Evolutionary conservation across 768 basidiomycete genomes (phyloP), one percentile per base, ranked within the genome.

Genomic region (Strobilomyces confusus): DNA sequence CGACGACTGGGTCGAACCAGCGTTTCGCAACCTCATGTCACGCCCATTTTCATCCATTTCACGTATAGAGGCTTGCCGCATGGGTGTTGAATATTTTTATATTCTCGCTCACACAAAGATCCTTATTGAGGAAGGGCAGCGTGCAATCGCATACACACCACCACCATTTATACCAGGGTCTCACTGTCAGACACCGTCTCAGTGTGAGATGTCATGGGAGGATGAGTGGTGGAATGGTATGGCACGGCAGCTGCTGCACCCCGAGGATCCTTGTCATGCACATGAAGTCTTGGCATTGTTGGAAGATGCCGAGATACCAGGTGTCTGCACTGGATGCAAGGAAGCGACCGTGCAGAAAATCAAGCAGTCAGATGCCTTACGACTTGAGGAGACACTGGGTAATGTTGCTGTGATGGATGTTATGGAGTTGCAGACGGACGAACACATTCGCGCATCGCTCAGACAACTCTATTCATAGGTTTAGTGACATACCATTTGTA

Each of bases 41-140:
- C n/a, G 29, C 0, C 59, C 54, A 13, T 22, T 61, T 0, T 56
- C 52, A 46, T 58, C 54, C 0, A 56, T 61, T 1, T 37, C 49
- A 40, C n/a, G 2, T 2, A 0, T 17, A 1, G 17, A 48, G 12
- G 47, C 34, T 2, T 20, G 23, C 0, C 41, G 9, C 2, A 43
- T 43, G 41, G 41, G 41, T 4, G 7, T 43, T 7, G 41, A 43
- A 2, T 43, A 25, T 26, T 43, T 43, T 17, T 43, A 26, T 26
- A 25, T 43, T 7, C 41, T 43, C 9, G 15, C 23, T 5, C 47
- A 38, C 20, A 48, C 23, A 17, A 48, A 48, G 15, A 22, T 23
- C 11, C 5, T 19, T 3, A 36, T 48, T 8, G 25, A 48, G 26
- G 47, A 44, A 4, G 2, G 32, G n/a, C 20, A 14, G 11, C 44